Evolutionary conservation across 371 early-diverging fungal species (phyloP), one percentile per base, ranked within the genome.

Genomic region (Paraphysoderma sedebokerense): DNA sequence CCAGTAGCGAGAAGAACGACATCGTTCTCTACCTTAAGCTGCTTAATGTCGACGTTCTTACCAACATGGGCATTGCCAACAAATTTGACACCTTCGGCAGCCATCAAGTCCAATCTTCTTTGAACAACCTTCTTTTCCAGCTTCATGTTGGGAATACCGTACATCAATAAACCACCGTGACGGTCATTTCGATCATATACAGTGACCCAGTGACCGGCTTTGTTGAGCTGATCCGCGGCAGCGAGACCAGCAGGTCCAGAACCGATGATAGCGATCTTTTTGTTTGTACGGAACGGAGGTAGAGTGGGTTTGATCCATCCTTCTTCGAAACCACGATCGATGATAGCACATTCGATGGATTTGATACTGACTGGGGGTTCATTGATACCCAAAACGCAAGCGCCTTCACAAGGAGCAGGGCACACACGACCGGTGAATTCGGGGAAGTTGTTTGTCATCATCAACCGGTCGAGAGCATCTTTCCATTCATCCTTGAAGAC

Each of bases 71-170:
- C 74, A 58, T 80, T 80, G 44, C 85, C 63, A 20, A 85, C 79
- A 67, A 92, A 93, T 28, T 60, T 63, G 31, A 96, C 72, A 38
- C 95, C 97, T 65, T 96, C 93, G 8, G 79, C 82, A 3, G 78
- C 84, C 66, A 96, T 64, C 53, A 92, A 75, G 50, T 93, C 87
- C 42, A 92, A 65, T 53, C 97, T 85, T 36, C 97, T 77, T 58
- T 87, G 84, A 31, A 96, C 92, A 48, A 90, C 58, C 46, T 70
- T 69, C 76, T 92, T 93, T 67, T 96, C 93, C 26, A 96, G 80
- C 75, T 96, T 96, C 97, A 96, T 96, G 72, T 96, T 93, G 48
- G 97, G 97, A 50, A 96, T 96, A 54, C 97, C 97, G 62, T 96
- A 96, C 79, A 88, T 88, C 55, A 96, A 70, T 44, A 96, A 66